These are phyloP conservation scores for Cryphonectria parasitica DNA, from an alignment of 2,329 filamentous ascomycete genomes.

Conservation along the genomic window DNA sequence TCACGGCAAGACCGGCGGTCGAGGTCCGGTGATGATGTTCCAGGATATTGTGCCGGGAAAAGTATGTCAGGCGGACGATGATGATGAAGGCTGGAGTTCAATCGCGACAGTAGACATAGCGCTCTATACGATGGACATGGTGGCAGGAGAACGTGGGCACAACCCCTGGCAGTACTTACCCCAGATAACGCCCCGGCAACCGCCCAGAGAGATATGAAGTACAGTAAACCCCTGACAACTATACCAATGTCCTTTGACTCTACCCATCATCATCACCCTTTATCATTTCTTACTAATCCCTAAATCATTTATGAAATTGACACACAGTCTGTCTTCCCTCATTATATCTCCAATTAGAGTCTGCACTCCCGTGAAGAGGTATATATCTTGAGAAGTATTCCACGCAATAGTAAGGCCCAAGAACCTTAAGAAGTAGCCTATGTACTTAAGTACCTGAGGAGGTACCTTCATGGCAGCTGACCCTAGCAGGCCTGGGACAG, in stretches of 20 bases:
- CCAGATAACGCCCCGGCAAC: constrained; percentile 6
- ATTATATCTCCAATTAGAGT: no score
- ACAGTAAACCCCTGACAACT: background rate
- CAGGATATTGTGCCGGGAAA: background rate
- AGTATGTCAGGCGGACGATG: background rate
- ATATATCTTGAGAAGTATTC: background rate
- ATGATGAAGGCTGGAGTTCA: background rate
- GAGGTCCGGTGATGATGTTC: background rate
- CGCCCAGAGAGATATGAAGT: background rate
- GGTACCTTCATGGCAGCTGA: background rate
- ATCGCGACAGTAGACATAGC: background rate
- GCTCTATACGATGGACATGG: background rate
- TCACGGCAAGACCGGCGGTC: background rate
- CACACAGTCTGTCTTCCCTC: background rate
- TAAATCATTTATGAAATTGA: background rate
- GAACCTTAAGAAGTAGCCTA: background rate
- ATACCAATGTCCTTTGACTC: background rate
- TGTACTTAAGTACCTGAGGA: background rate
- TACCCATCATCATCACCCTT: background rate
- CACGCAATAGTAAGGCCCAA: background rate
- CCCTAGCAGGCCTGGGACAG: background rate
- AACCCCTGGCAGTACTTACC: background rate
- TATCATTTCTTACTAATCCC: background rate
- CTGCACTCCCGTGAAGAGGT: background rate
- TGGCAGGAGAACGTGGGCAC: background rate